A percentile compares a stretch with the other conserved stretches of the same genome.
Conservation (phyloP, 1,139 yeast species). For the Candida sanyaensis region DNA sequence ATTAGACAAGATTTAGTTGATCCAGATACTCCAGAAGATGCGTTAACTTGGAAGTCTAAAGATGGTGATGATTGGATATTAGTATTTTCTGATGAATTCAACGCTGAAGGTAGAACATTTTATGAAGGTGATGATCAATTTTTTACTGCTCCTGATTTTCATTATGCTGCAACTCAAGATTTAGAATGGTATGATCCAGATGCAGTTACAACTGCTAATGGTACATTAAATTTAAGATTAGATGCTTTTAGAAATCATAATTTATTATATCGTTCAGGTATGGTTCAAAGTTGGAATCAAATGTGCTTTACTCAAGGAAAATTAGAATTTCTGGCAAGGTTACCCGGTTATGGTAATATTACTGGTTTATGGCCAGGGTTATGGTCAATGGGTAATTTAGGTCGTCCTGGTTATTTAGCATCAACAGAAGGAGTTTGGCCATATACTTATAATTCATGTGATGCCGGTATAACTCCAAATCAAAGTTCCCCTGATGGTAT, state of each 20-base stretch:
- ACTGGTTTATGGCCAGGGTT: slow-evolving; percentile 89
- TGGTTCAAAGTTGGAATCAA: slow-evolving; percentile 84
- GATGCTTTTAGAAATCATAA: slow-evolving; percentile 75
- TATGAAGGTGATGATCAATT: slow-evolving; percentile 83
- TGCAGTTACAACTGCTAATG: slow-evolving; percentile 68
- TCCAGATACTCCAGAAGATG: slow-evolving; percentile 73
- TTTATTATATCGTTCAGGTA: slow-evolving; percentile 77
- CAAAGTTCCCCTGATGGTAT: slow-evolving; percentile 83
- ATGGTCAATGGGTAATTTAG: slow-evolving; percentile 86
- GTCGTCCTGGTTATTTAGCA: slow-evolving; percentile 79
- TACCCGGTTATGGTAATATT: slow-evolving; percentile 72
- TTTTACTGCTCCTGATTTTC: slow-evolving; percentile 73
- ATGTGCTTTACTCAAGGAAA: slow-evolving; percentile 78
- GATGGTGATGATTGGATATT: slow-evolving; percentile 59
- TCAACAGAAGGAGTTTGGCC: slow-evolving; percentile 90
- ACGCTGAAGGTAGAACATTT: slow-evolving; percentile 78
- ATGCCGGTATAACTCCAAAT: slow-evolving; percentile 88
- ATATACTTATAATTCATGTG: slow-evolving; percentile 77
- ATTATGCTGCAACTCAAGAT: slow-evolving; percentile 80
- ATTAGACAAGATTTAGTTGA: slow-evolving; percentile 67
- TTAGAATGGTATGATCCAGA: slow-evolving; percentile 90
- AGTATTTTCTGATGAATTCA: slow-evolving; percentile 83
- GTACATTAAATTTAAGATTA: slow-evolving; percentile 61
- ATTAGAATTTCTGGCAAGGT: slow-evolving; percentile 65
- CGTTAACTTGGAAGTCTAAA: slow-evolving; percentile 16